phyloP scores from a whole-genome alignment of 176 grass and related monocot species.

The Oryza brachyantha region DNA sequence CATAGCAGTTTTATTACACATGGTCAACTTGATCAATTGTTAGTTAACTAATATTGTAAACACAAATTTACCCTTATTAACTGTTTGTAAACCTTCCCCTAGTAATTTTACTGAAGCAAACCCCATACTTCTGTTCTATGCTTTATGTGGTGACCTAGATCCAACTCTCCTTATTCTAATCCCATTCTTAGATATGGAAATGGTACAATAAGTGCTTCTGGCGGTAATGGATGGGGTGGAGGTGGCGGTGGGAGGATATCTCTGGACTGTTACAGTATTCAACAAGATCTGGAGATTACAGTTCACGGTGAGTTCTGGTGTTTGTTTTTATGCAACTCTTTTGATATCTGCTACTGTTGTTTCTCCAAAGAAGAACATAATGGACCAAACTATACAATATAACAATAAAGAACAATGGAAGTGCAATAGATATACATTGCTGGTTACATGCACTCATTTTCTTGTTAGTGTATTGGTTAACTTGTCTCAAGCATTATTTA shows the following conservation, averaged over 20 bases:
- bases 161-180: slow-evolving; percentile 18
- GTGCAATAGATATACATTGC: background rate
- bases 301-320: slow-evolving; percentile 69
- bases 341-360: background rate
- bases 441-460: background rate
- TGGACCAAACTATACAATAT: background rate
- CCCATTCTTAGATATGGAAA: slow-evolving; percentile 70
- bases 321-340: slow-evolving; percentile 21
- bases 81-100: background rate
- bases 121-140: slow-evolving; percentile 11
- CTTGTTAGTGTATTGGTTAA: too few relatives aligned
- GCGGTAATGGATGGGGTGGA: slow-evolving; percentile 93
- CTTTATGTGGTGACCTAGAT: slow-evolving; percentile 23
- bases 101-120: background rate
- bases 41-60: background rate
- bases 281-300: slow-evolving; percentile 86
- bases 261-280: slow-evolving; percentile 84
- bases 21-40: background rate
- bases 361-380: background rate
- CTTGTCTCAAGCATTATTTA: slow-evolving; percentile 6
- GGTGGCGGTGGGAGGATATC: slow-evolving; percentile 94
- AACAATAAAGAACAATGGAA: background rate
- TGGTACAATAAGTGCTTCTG: slow-evolving; percentile 91
- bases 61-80: slow-evolving; percentile 2
- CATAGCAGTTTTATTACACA: background rate